Evolutionary conservation across 2,329 filamentous ascomycete genomes (phyloP).

Genomic region (Fusarium compactum): DNA sequence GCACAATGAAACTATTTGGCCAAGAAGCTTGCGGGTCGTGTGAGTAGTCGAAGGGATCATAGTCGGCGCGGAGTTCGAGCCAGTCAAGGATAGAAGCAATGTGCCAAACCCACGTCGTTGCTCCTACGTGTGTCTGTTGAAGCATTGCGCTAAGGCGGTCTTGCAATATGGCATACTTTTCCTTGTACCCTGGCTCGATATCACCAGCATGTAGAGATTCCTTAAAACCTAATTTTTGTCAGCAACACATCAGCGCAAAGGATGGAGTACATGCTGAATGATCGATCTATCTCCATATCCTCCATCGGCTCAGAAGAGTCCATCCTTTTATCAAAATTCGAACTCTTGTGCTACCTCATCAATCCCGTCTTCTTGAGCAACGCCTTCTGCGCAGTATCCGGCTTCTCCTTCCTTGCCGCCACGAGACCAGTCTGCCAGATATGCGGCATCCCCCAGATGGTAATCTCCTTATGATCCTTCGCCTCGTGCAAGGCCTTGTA

Average conservation of each 20-base stretch:
- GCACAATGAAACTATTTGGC: conserved; percentile 45
- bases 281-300: conserved; percentile 45
- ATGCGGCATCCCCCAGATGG: conserved; percentile 40
- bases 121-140: conserved; percentile 2
- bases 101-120: conserved; percentile 44
- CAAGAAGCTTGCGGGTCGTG: conserved; percentile 35
- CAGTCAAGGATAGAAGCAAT: conserved; percentile 42
- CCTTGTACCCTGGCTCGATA: conserved; percentile 43
- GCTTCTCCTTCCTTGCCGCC: conserved; percentile 16
- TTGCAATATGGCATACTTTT: conserved; percentile 36
- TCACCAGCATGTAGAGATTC: conserved; percentile 46
- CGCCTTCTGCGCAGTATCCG: not conserved
- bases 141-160: conserved; percentile 39
- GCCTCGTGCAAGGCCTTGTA: not conserved
- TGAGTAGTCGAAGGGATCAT: conserved; percentile 19
- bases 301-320: conserved; percentile 31
- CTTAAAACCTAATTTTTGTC: conserved; percentile 37
- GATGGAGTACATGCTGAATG: conserved; percentile 28
- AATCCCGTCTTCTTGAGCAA: conserved; percentile 32
- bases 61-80: conserved; percentile 37
- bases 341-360: not conserved
- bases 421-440: conserved; percentile 42
- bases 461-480: conserved; percentile 22
- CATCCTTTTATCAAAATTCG: conserved; percentile 14
- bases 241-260: fast-evolving